These are phyloP conservation scores for Neltuma alba DNA, from an alignment of 306 rosid genomes.

Conservation along the genomic window DNA sequence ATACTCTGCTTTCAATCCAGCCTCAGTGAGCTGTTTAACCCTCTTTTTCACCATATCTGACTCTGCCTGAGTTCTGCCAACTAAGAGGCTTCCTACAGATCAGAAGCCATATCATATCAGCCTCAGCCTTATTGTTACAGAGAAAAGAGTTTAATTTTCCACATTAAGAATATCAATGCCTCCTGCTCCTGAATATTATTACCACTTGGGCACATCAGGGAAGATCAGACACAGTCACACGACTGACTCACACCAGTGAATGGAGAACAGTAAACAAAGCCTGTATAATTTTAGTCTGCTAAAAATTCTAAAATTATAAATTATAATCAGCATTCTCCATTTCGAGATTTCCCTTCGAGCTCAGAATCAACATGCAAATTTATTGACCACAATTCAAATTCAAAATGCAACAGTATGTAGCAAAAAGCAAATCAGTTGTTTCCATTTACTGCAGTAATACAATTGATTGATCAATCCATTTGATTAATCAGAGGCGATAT, in stretches of 20 bases:
- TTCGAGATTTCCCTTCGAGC: not conserved
- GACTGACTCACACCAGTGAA: not conserved
- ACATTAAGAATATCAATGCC: constrained; percentile 9
- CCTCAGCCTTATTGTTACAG: too few species aligned
- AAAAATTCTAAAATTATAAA: not conserved
- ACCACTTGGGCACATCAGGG: not conserved
- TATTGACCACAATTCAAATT: not conserved
- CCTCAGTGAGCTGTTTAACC: constrained; percentile 60
- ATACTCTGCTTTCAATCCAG: constrained; percentile 76
- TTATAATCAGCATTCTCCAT: not conserved
- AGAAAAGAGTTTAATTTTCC: constrained; percentile 4
- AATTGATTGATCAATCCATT: not conserved
- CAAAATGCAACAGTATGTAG: not conserved
- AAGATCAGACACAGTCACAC: constrained; percentile 7
- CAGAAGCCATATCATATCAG: constrained; percentile 12
- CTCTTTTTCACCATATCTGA: constrained; percentile 58
- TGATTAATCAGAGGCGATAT: not conserved
- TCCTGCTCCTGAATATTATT: constrained; percentile 7
- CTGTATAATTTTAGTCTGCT: constrained; percentile 5
- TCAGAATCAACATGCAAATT: not conserved
- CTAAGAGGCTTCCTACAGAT: constrained; percentile 74
- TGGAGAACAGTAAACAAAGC: not conserved
- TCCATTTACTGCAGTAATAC: not conserved
- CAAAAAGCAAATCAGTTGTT: not conserved
- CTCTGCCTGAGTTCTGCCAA: constrained; percentile 67